Conservation (phyloP, 129 eudicot species). For the Smallanthus sonchifolius region DNA sequence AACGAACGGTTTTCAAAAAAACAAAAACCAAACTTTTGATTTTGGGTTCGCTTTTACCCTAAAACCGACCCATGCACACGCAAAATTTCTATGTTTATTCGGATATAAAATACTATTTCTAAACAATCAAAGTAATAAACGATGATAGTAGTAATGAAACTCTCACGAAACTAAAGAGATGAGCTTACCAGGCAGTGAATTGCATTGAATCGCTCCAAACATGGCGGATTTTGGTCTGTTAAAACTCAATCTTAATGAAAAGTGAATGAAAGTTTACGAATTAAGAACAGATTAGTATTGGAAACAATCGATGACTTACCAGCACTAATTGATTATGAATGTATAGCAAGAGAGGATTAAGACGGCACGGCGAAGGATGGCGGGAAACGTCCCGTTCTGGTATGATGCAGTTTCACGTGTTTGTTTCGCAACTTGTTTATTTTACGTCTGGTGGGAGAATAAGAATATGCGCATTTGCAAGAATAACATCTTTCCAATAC, state of each 20-base stretch:
- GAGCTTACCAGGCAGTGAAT: conserved; percentile 25
- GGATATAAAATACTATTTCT: neutral
- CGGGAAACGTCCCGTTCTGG: conserved; percentile 20
- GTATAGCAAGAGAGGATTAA: neutral
- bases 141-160: neutral
- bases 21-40: no score
- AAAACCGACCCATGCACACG: no score
- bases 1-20: no score
- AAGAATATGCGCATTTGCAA: conserved; percentile 32
- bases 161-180: neutral
- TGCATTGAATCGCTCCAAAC: conserved; percentile 22
- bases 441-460: conserved; percentile 23
- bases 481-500: conserved; percentile 17
- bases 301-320: neutral
- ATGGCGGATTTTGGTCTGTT: conserved; percentile 14
- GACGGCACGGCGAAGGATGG: conserved; percentile 16
- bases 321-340: neutral
- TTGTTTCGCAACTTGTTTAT: conserved; percentile 18
- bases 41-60: no score
- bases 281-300: neutral
- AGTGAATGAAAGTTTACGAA: neutral
- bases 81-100: neutral
- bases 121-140: neutral
- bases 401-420: conserved; percentile 12
- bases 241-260: neutral